These are phyloP conservation scores for Wickerhamiella azyma DNA, from an alignment of 805 yeast genomes.

Conservation along the genomic window DNA sequence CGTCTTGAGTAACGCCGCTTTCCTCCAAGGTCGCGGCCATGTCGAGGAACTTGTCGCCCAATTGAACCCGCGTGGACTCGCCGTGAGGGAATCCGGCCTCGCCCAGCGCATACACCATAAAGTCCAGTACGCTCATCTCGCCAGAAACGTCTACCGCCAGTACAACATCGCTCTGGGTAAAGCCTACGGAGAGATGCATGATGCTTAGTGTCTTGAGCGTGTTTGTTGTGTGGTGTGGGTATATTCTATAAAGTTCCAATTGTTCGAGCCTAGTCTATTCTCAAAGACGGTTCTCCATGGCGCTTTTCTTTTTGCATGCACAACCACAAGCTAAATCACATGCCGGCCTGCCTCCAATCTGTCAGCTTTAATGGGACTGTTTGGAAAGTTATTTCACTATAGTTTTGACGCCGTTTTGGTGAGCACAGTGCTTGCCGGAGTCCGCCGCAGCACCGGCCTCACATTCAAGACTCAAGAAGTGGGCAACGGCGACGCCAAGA, in stretches of 20 bases:
- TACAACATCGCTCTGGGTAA: constrained; percentile 36
- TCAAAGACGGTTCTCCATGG: no score
- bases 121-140: constrained; percentile 50
- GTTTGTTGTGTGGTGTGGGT: no score
- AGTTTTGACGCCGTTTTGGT: constrained; percentile 65
- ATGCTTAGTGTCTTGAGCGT: background rate
- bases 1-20: constrained; percentile 42
- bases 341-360: no score
- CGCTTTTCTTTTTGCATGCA: no score
- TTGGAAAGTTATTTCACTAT: constrained; percentile 56
- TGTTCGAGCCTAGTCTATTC: no score
- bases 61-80: constrained; percentile 28
- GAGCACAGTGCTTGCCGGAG: constrained; percentile 74
- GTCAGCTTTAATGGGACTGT: constrained; percentile 22
- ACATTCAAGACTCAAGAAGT: constrained; percentile 38
- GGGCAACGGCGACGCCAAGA: constrained; percentile 34
- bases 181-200: constrained; percentile 42
- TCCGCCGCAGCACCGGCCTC: constrained; percentile 71
- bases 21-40: constrained; percentile 31
- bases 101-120: constrained; percentile 57
- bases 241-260: no score
- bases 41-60: constrained; percentile 1
- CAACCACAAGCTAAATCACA: no score
- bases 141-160: constrained; percentile 48
- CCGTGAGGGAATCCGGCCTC: constrained; percentile 43